A percentile compares a stretch with the other conserved stretches of the same genome.
These are phyloP conservation scores for Magnolia changhungtana DNA, from an alignment of 164 flowering plant species.

Conservation along the genomic window DNA sequence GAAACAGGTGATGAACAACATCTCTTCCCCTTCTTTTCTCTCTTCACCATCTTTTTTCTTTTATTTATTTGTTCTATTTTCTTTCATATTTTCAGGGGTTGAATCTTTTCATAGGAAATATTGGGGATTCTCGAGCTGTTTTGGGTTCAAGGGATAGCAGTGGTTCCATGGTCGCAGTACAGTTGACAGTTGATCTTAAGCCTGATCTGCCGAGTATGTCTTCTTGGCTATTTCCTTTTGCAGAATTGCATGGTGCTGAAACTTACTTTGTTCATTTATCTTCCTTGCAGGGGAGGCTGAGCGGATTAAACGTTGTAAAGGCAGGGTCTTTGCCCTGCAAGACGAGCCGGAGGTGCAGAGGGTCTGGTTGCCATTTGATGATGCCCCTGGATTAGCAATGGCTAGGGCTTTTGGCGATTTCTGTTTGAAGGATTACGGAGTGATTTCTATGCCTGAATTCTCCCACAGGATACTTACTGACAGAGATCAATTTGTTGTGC, in stretches of 20 bases:
- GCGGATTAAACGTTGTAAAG: constrained; percentile 84
- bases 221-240: not conserved
- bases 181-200: constrained; percentile 81
- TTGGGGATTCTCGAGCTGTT: constrained; percentile 96
- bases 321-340: constrained; percentile 93
- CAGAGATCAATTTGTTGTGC: constrained; percentile 78
- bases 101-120: constrained; percentile 77
- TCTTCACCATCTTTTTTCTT: not conserved
- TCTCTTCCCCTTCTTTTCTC: not conserved
- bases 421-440: constrained; percentile 93
- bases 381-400: constrained; percentile 97
- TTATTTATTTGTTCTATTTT: not conserved
- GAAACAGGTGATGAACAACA: constrained; percentile 55
- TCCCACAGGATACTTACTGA: constrained; percentile 73
- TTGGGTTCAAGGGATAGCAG: constrained; percentile 66
- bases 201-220: constrained; percentile 85
- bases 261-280: constrained; percentile 4
- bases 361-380: constrained; percentile 85
- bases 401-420: constrained; percentile 99
- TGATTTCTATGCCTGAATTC: constrained; percentile 83
- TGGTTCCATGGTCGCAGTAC: constrained; percentile 65
- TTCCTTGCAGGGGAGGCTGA: constrained; percentile 75
- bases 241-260: not conserved
- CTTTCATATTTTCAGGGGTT: constrained; percentile 51
- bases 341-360: constrained; percentile 93